Percentiles rank a stretch among this genome's conserved stretches.
Conservation (phyloP, 768 basidiomycete species). For the Panaeolus papilionaceus region DNA sequence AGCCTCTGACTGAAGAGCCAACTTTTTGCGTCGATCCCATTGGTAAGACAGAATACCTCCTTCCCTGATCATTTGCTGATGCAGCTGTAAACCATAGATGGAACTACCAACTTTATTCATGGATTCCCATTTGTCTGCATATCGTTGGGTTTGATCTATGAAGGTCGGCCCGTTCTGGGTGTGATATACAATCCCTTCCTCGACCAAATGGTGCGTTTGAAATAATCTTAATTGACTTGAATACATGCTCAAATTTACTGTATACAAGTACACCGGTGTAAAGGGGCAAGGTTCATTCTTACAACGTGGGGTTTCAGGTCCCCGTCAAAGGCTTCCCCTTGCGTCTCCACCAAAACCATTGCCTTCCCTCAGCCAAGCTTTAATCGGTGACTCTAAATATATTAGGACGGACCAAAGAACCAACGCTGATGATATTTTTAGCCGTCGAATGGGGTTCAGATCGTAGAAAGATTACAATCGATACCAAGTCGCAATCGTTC, state of each 20-base stretch:
- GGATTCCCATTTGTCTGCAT: constrained; percentile 90
- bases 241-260: constrained; percentile 10
- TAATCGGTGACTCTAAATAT: constrained; percentile 57
- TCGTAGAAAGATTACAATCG: constrained; percentile 57
- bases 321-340: constrained; percentile 69
- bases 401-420: not conserved
- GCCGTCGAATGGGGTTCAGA: constrained; percentile 93
- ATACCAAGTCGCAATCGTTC: constrained; percentile 71
- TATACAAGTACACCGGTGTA: constrained; percentile 72
- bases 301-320: constrained; percentile 48
- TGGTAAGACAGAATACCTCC: constrained; percentile 48
- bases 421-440: constrained; percentile 28
- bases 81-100: constrained; percentile 51
- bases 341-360: constrained; percentile 63
- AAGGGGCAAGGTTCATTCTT: constrained; percentile 84
- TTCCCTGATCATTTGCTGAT: not conserved
- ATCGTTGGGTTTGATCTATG: constrained; percentile 88
- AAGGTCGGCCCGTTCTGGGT: constrained; percentile 82
- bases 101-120: constrained; percentile 89
- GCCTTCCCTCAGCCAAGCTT: constrained; percentile 70
- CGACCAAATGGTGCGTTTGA: constrained; percentile 67
- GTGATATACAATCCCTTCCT: constrained; percentile 96
- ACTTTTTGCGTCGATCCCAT: constrained; percentile 98
- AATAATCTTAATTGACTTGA: not conserved
- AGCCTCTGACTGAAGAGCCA: constrained; percentile 81